Base-by-base conservation (phyloP, 495 filamentous ascomycete species). In the Letharia columbiana region DNA sequence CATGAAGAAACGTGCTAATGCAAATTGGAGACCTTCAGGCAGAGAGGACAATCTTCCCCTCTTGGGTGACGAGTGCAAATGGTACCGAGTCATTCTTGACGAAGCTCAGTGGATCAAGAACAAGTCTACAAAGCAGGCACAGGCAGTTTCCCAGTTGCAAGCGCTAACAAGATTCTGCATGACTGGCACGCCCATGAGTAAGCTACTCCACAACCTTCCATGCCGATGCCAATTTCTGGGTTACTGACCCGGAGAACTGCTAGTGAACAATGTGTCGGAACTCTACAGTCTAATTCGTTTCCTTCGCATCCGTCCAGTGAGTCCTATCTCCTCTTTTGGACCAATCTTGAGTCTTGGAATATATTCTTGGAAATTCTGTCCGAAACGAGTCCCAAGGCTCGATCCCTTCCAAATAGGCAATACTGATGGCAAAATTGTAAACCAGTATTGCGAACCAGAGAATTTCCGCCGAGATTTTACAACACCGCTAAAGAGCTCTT, bases 21-120 rank as follows among this genome's bases (percentile, higher is more conserved):
- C 75, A 9, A 72, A 75, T 17, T 74, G 72, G 54, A 66, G 65
- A 42, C 73, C 73, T 44, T 61, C 63, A 7, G 63, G 66, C 15
- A 66, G 70, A 39, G 73, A 72, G 31, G 62, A 74, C 62, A 37
- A 50, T 39, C 74, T 91, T 45, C 83, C 84, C 6, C 77, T 95
- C 28, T 76, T 96, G 41, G 86, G 87, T 13, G 79, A 84, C 0
- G 77, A 79, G 18, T 85, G 83, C 70, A 77, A 81, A 66, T 98
- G 91, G 82, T 87, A 95, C 74, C 86, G 91, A 41, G 81, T 97
- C 62, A 89, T 98, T 65, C 81, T 97, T 37, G 92, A 96, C 69
- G 94, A 98, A 77, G 92, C 94, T 2, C 94, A 98, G 68, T 91
- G 84, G 71, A 92, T 97, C 80, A 97, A 96, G 77, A 96, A 96